Base-by-base conservation (phyloP, 805 yeast species). In the Kuraishia hungarica region DNA sequence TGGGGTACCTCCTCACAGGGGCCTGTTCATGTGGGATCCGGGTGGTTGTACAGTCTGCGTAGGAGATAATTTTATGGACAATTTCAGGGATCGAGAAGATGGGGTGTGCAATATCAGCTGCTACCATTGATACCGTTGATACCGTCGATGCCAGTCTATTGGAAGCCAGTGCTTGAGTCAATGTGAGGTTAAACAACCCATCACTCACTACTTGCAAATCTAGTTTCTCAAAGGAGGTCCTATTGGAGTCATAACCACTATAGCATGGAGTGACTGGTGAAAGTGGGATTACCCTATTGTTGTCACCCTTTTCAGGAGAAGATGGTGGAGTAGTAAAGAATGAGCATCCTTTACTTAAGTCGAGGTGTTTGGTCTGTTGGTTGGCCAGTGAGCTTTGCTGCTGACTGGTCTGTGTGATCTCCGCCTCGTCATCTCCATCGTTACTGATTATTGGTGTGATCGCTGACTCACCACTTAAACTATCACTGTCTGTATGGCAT, bases 41-140 rank as follows among this genome's bases (percentile, higher is more conserved):
- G 1, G 77, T 72, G 21, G 56, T 50, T 52, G 64, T 68, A 57
- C 76, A 80, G 24, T 71, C 67, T 55, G 86, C 90, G 64, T 74
- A 81, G 24, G 73, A 70, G 22, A 89, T 68, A 13, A 90, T 87
- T 54, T 76, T 74, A 57, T 74, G 68, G 17, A 90, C 72, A 53
- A 90, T 84, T 67, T 90, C 97, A 0, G 97, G 96, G 39, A 86
- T 83, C 53, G 76, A 73, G 62, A 90, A 86, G 8, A 90, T 35
- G 8, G 43, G 17, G 17, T 35, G 43, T 7, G n/a, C n/a, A n/a
- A n/a, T n/a, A n/a, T n/a, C n/a, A n/a, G n/a, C n/a, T n/a, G n/a
- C n/a, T n/a, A n/a, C n/a, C n/a, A n/a, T n/a, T n/a, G n/a, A n/a
- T n/a, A n/a, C n/a, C n/a, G n/a, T n/a, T n/a, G n/a, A n/a, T n/a